Evolutionary conservation across 2,329 filamentous ascomycete species (phyloP).

Genomic region (Pseudohalonectria lignicola): DNA sequence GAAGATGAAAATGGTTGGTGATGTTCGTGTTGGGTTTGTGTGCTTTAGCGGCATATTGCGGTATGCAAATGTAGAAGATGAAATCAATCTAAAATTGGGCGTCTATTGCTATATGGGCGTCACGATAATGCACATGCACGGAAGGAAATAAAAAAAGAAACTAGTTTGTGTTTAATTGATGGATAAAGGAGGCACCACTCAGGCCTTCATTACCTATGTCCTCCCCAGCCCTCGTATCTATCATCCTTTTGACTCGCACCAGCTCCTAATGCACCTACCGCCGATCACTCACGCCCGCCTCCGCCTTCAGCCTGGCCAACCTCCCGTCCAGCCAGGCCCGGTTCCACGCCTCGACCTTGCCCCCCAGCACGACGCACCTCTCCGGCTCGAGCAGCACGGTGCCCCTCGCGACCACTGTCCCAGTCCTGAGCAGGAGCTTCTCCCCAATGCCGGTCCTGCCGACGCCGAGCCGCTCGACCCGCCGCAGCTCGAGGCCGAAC

Average conservation of each 20-base stretch:
- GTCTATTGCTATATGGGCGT: too few species aligned
- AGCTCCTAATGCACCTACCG: background rate
- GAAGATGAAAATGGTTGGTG: too few species aligned
- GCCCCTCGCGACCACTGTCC: conserved; percentile 59
- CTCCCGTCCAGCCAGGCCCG: conserved; percentile 63
- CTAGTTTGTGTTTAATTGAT: too few species aligned
- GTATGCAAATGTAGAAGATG: too few species aligned
- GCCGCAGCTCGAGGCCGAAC: conserved; percentile 61
- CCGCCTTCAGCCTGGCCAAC: conserved; percentile 56
- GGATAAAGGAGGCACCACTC: too few species aligned
- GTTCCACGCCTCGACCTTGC: conserved; percentile 75
- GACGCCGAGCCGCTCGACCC: conserved; percentile 54
- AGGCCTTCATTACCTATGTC: background rate
- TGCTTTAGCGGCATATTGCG: too few species aligned
- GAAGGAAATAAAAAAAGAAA: too few species aligned
- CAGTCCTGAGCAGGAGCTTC: conserved; percentile 64
- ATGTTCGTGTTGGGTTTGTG: too few species aligned
- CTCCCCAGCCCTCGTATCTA: background rate
- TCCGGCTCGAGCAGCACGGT: conserved; percentile 65
- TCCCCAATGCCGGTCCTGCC: conserved; percentile 61
- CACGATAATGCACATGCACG: too few species aligned
- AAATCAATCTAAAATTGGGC: too few species aligned
- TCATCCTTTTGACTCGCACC: background rate
- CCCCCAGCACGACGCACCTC: conserved; percentile 65
- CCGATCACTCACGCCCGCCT: conserved; percentile 26